These are phyloP conservation scores for Petunia hybrid DNA, from an alignment of 305 asterid genomes.

Conservation along the genomic window DNA sequence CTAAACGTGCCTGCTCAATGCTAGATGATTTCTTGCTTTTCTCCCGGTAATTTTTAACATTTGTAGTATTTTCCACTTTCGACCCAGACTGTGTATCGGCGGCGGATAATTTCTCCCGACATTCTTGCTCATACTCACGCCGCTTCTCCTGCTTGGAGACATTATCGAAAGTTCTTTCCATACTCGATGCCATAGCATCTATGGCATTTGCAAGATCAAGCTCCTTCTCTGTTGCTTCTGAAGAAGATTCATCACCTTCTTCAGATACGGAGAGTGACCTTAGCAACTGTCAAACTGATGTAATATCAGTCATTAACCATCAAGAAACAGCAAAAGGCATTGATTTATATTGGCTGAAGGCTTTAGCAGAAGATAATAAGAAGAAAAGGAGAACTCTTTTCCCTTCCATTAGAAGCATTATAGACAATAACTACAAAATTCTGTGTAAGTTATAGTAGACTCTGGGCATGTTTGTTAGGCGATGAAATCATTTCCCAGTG, in stretches of 20 bases:
- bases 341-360: neutral
- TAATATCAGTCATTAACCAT: slow-evolving; percentile 29
- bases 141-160: slow-evolving; percentile 73
- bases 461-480: neutral
- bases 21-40: slow-evolving; percentile 46
- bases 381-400: neutral
- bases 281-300: slow-evolving; percentile 63
- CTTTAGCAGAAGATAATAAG: slow-evolving; percentile 4
- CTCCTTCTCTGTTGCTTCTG: slow-evolving; percentile 64
- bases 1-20: slow-evolving; percentile 46
- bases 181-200: slow-evolving; percentile 75
- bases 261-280: slow-evolving; percentile 79
- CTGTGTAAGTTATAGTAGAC: neutral
- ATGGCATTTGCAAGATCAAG: slow-evolving; percentile 71
- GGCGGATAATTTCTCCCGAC: slow-evolving; percentile 71
- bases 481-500: slow-evolving; percentile 7
- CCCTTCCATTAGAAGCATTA: slow-evolving; percentile 1
- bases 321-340: neutral
- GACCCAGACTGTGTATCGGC: slow-evolving; percentile 49
- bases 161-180: slow-evolving; percentile 62
- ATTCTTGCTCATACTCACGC: slow-evolving; percentile 72
- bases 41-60: slow-evolving; percentile 46
- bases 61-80: slow-evolving; percentile 39
- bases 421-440: neutral
- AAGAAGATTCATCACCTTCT: slow-evolving; percentile 57